Conservation (phyloP, 306 rosid species). For the Quercus glauca region DNA sequence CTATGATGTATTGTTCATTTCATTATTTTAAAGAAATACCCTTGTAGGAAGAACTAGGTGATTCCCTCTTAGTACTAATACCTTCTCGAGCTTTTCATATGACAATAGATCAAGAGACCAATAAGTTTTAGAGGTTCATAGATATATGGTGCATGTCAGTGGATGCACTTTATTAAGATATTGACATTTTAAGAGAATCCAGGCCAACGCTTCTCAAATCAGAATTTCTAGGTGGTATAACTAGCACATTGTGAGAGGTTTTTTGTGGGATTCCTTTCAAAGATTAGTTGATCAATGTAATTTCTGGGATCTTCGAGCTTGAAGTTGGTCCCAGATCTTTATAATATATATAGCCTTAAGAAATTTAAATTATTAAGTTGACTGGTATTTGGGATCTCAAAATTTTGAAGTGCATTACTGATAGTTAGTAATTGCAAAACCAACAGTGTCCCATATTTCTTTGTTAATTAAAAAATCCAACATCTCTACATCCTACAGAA, state of each 20-base stretch:
- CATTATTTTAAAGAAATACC: not conserved
- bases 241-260: not conserved
- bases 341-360: not conserved
- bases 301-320: not conserved
- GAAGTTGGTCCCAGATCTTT: not conserved
- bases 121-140: not conserved
- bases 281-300: not conserved
- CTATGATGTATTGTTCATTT: not conserved
- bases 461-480: not conserved
- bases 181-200: not conserved
- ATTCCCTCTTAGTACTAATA: not conserved
- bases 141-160: not conserved
- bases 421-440: not conserved
- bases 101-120: not conserved
- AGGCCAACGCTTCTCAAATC: not conserved
- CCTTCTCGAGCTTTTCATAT: not conserved
- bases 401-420: not conserved
- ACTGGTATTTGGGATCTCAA: not conserved
- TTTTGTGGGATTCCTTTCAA: not conserved
- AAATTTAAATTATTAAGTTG: not conserved
- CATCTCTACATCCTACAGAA: not conserved
- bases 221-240: not conserved
- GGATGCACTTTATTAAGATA: not conserved
- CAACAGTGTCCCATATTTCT: not conserved
- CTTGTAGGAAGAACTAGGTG: not conserved